Evolutionary conservation across 2,329 filamentous ascomycete species (phyloP).

Genomic region (Elsinoe fawcettii): DNA sequence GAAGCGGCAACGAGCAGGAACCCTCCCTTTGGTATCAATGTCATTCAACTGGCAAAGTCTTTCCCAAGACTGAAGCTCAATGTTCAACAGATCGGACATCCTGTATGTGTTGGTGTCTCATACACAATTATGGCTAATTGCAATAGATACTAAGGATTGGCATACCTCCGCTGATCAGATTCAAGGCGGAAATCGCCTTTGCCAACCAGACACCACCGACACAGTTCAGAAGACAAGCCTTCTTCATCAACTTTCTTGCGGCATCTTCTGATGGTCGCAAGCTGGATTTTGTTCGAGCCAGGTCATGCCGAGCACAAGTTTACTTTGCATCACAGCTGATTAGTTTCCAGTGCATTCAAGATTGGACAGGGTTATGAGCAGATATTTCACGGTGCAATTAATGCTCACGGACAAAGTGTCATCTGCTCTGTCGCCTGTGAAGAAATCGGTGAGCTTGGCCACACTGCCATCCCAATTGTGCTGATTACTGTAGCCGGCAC

Average conservation of each 20-base stretch:
- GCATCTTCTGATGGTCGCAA: constrained; percentile 63
- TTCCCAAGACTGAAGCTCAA: constrained; percentile 64
- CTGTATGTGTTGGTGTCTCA: constrained; percentile 32
- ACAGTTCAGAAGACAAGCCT: constrained; percentile 54
- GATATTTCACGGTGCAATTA: constrained; percentile 51
- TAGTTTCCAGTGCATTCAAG: constrained; percentile 50
- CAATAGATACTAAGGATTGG: constrained; percentile 27
- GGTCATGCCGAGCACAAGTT: constrained; percentile 31
- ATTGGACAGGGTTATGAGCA: constrained; percentile 56
- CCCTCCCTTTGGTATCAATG: constrained; percentile 69
- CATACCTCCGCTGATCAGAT: constrained; percentile 48
- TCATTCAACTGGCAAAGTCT: constrained; percentile 55
- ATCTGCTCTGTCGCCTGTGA: constrained; percentile 73
- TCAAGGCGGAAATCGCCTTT: constrained; percentile 63
- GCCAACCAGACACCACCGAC: constrained; percentile 56
- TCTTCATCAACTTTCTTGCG: constrained; percentile 66
- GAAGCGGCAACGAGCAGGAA: constrained; percentile 71
- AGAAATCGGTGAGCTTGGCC: constrained; percentile 54
- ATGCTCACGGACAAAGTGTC: constrained; percentile 49
- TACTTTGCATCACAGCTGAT: not conserved
- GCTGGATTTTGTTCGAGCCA: constrained; percentile 58
- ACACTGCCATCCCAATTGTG: not conserved
- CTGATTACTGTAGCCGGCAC: constrained; percentile 44
- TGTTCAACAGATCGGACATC: constrained; percentile 43
- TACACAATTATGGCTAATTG: constrained; percentile 20